These are phyloP conservation scores for Paramecium sexaurelia DNA, from an alignment of 73 alveolate species.

Conservation along the genomic window DNA sequence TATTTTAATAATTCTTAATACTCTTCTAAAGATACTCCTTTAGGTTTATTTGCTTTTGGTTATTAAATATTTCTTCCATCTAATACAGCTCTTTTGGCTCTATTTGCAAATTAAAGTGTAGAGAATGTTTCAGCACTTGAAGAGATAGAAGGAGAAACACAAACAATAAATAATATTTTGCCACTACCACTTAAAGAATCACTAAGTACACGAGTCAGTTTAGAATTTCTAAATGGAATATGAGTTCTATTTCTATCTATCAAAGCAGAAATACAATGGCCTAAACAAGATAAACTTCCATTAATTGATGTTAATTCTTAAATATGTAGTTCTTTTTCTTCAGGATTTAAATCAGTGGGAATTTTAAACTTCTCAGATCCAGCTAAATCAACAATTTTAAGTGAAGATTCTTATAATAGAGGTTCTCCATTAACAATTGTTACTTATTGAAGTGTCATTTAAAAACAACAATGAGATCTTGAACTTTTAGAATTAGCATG, in stretches of 20 bases:
- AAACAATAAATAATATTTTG: conserved; percentile 85
- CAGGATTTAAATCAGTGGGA: conserved; percentile 67
- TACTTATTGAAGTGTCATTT: conserved; percentile 43
- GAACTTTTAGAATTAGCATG: conserved; percentile 66
- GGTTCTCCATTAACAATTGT: conserved; percentile 56
- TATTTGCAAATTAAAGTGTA: conserved; percentile 74
- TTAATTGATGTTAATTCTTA: conserved; percentile 77
- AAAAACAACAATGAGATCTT: conserved; percentile 66
- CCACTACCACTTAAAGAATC: conserved; percentile 97
- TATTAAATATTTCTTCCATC: conserved; percentile 65
- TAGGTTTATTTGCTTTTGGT: conserved; percentile 17
- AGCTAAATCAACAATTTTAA: conserved; percentile 85
- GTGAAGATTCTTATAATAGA: conserved; percentile 5
- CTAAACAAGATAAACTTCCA: conserved; percentile 93
- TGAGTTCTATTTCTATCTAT: conserved; percentile 88
- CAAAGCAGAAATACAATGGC: conserved; percentile 97
- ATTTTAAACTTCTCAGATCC: conserved; percentile 88
- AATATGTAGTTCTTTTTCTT: conserved; percentile 59
- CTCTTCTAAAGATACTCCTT: conserved; percentile 45
- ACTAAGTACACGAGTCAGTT: conserved; percentile 93
- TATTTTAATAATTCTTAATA: conserved; percentile 59
- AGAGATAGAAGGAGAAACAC: conserved; percentile 67
- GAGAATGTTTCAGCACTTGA: conserved; percentile 67
- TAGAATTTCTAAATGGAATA: conserved; percentile 97
- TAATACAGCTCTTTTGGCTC: conserved; percentile 71